Percentiles rank a stretch among this genome's conserved stretches.
These are phyloP conservation scores for Dioszegia aurantiaca DNA, from an alignment of 768 basidiomycete species.

Conservation along the genomic window DNA sequence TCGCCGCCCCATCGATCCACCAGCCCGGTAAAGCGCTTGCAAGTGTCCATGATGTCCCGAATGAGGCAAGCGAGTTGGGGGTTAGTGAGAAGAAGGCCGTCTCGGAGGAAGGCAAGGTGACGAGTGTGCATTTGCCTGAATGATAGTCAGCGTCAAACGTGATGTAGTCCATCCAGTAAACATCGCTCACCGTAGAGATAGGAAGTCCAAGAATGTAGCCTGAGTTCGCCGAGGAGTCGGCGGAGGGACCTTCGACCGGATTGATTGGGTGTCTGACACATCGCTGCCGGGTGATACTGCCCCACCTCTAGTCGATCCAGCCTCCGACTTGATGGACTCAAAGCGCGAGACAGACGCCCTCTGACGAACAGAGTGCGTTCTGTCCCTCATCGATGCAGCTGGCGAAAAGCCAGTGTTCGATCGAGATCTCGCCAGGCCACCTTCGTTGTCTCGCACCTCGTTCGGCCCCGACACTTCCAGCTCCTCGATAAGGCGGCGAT, in stretches of 20 bases:
- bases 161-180: too few species aligned
- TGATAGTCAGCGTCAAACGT: not conserved
- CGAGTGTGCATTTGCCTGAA: slow-evolving; percentile 70
- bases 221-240: slow-evolving; percentile 20
- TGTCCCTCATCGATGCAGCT: slow-evolving; percentile 19
- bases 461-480: slow-evolving; percentile 17
- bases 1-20: slow-evolving; percentile 92
- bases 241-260: slow-evolving; percentile 23
- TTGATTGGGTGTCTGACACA: slow-evolving; percentile 19
- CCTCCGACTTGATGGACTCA: not conserved
- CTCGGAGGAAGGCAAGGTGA: slow-evolving; percentile 73
- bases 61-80: slow-evolving; percentile 62
- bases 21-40: slow-evolving; percentile 80
- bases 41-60: slow-evolving; percentile 72
- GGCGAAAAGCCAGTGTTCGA: slow-evolving; percentile 2
- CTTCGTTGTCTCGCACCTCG: not conserved
- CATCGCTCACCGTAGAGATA: slow-evolving; percentile 60
- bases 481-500: slow-evolving; percentile 65
- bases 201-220: slow-evolving; percentile 68
- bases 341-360: slow-evolving; percentile 1
- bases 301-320: not conserved
- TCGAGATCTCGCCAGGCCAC: not conserved
- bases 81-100: slow-evolving; percentile 75
- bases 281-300: slow-evolving; percentile 1
- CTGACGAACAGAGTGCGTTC: too few species aligned